Percentiles rank a stretch among this genome's conserved stretches.
phyloP scores from a whole-genome alignment of 2,329 filamentous ascomycete species.

The Claviceps maximensis region DNA sequence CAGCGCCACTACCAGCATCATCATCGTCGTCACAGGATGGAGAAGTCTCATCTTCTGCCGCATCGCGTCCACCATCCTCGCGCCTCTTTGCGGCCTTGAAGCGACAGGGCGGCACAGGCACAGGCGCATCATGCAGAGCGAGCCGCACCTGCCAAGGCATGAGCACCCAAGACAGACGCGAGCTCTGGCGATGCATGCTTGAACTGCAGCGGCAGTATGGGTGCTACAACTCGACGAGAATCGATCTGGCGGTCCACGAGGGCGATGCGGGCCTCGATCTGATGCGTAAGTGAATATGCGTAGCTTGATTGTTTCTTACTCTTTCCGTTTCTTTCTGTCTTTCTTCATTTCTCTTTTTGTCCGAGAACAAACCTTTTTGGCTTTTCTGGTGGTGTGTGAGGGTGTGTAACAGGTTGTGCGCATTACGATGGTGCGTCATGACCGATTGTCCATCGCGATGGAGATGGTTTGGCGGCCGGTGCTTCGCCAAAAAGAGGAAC shows the following conservation, averaged over 20 bases:
- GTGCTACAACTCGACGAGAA: slow-evolving; percentile 36
- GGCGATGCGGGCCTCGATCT: slow-evolving; percentile 25
- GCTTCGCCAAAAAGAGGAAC: neutral
- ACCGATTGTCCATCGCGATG: too few relatives aligned
- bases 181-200: slow-evolving; percentile 36
- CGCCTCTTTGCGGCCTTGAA: slow-evolving; percentile 3
- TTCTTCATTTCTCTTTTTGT: neutral
- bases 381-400: too few relatives aligned
- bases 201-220: slow-evolving; percentile 32
- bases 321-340: neutral
- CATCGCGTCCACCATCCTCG: slow-evolving; percentile 13
- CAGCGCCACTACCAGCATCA: neutral
- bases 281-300: slow-evolving; percentile 27
- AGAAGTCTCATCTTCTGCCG: slow-evolving; percentile 3
- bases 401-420: too few relatives aligned
- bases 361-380: too few relatives aligned
- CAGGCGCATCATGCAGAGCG: slow-evolving; percentile 7
- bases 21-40: neutral
- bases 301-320: neutral
- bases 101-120: slow-evolving; percentile 6
- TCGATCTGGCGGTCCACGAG: slow-evolving; percentile 31
- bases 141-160: slow-evolving; percentile 20
- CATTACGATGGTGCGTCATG: neutral
- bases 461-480: too few relatives aligned
- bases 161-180: slow-evolving; percentile 25